These are phyloP conservation scores for Mucor mucedo DNA, from an alignment of 371 early-diverging fungal species.

Conservation along the genomic window DNA sequence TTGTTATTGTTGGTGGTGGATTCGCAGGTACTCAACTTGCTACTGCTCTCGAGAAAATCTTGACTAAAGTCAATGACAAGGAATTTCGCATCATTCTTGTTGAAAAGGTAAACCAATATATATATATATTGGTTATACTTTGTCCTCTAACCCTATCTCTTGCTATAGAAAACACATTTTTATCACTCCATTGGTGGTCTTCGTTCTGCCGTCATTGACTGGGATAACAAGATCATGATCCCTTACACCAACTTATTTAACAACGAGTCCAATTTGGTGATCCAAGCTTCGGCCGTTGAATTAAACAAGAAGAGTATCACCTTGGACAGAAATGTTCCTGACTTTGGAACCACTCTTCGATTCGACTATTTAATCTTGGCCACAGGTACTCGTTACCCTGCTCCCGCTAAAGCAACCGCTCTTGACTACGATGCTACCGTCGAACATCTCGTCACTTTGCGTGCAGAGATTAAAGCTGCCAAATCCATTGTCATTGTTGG, in stretches of 20 bases:
- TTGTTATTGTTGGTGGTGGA: constrained; percentile 48
- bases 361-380: constrained; percentile 36
- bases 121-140: neutral
- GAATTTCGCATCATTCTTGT: constrained; percentile 36
- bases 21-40: constrained; percentile 40
- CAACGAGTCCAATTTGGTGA: constrained; percentile 27
- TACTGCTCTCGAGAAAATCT: constrained; percentile 27
- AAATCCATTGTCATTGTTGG: constrained; percentile 59
- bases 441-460: constrained; percentile 33
- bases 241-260: constrained; percentile 40
- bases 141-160: neutral
- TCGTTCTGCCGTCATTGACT: constrained; percentile 31
- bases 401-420: constrained; percentile 24
- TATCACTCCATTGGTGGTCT: constrained; percentile 39
- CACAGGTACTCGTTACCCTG: constrained; percentile 35
- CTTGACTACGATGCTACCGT: constrained; percentile 29
- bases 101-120: constrained; percentile 27
- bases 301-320: constrained; percentile 22
- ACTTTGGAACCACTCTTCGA: constrained; percentile 17
- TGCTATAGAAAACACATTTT: constrained; percentile 35
- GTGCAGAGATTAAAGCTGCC: constrained; percentile 42
- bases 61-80: constrained; percentile 7
- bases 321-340: constrained; percentile 23
- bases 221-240: constrained; percentile 30
- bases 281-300: constrained; percentile 32